Conservation (phyloP, 257 asterid species). For the Solanum medicagineum region DNA sequence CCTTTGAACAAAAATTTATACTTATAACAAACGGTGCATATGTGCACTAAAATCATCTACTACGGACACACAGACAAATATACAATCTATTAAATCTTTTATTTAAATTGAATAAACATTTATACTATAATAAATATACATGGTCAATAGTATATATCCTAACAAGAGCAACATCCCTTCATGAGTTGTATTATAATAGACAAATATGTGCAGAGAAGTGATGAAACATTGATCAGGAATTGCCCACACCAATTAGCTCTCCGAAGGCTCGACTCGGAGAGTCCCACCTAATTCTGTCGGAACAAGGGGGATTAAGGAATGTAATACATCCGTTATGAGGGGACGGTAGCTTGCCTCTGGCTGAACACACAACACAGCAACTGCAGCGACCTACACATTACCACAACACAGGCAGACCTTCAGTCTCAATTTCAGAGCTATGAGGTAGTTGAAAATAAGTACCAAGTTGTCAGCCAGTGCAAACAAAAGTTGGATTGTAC, state of each 20-base stretch:
- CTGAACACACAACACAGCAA: slow-evolving; percentile 70
- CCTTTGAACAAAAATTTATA: neutral
- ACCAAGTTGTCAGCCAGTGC: neutral
- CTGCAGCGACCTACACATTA: slow-evolving; percentile 58
- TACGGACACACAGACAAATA: too few species aligned
- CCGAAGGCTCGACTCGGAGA: slow-evolving; percentile 14
- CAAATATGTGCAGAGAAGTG: neutral
- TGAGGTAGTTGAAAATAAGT: neutral
- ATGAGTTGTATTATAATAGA: neutral
- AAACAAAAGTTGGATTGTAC: neutral
- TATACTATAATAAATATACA: too few species aligned
- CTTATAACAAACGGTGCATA: too few species aligned
- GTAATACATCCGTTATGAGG: slow-evolving; percentile 60
- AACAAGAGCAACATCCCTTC: neutral
- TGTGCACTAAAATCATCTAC: too few species aligned
- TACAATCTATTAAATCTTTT: too few species aligned
- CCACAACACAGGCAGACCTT: neutral
- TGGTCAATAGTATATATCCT: neutral
- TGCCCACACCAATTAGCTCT: neutral
- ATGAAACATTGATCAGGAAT: neutral
- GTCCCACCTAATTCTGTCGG: slow-evolving; percentile 65
- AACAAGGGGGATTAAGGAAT: slow-evolving; percentile 72
- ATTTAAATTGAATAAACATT: neutral
- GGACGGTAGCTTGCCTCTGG: slow-evolving; percentile 83
- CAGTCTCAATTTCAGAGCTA: neutral